Conservation (phyloP, 202 grass and related monocot species). For the Hordeum pubiflorum region DNA sequence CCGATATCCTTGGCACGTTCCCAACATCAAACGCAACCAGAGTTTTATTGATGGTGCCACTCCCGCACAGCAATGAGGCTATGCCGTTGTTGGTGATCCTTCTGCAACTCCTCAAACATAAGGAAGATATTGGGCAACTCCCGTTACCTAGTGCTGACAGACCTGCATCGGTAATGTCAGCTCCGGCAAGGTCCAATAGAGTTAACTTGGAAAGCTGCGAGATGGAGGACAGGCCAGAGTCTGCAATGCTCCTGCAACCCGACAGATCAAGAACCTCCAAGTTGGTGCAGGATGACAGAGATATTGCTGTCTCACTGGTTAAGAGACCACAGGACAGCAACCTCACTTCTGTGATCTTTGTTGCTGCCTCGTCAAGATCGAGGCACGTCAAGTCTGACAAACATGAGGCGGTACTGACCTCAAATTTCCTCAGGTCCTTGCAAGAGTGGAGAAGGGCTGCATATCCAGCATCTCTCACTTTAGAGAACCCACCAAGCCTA, state of each 20-base stretch:
- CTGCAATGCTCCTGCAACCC: conserved; percentile 73
- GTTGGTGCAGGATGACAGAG: conserved; percentile 69
- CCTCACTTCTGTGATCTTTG: conserved; percentile 68
- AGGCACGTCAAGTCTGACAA: conserved; percentile 88
- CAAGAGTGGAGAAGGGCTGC: conserved; percentile 72
- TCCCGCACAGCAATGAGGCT: conserved; percentile 44
- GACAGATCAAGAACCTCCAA: conserved; percentile 80
- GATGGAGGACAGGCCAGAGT: conserved; percentile 66
- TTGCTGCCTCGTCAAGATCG: conserved; percentile 63
- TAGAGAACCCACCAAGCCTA: conserved; percentile 78
- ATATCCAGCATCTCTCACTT: conserved; percentile 94
- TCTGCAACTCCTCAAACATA: conserved; percentile 78
- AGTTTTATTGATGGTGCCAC: conserved; percentile 57
- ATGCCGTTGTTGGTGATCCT: conserved; percentile 81
- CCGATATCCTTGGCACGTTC: conserved; percentile 64
- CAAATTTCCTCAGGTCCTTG: conserved; percentile 79
- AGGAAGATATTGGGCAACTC: conserved; percentile 49
- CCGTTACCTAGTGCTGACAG: conserved; percentile 66
- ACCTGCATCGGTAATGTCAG: conserved; percentile 76
- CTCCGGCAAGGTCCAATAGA: conserved; percentile 66
- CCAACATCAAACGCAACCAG: conserved; percentile 58
- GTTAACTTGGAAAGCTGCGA: conserved; percentile 63
- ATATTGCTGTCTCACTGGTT: conserved; percentile 76
- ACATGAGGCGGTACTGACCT: conserved; percentile 54
- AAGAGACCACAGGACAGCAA: conserved; percentile 69